Conservation (phyloP, 148 eudicot genomes). For the Linanthus parryae region DNA sequence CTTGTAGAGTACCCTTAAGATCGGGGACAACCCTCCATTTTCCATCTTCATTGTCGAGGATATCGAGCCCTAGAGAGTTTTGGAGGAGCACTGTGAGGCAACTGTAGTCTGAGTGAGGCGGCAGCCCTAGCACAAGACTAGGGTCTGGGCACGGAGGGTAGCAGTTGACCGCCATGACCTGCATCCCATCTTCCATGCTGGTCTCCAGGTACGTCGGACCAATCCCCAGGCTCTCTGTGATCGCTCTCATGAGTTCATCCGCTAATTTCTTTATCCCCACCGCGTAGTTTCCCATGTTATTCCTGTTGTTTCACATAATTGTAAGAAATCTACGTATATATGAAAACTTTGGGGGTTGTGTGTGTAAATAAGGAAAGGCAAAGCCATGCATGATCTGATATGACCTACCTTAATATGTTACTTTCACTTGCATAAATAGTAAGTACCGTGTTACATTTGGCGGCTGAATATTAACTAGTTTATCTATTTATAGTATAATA, state of each 20-base stretch:
- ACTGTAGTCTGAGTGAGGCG: constrained; percentile 59
- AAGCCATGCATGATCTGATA: background rate
- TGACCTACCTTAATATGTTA: too few relatives aligned
- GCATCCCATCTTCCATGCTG: constrained; percentile 41
- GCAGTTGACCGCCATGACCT: constrained; percentile 45
- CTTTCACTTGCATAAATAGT: too few relatives aligned
- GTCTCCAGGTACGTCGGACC: constrained; percentile 17
- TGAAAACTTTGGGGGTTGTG: too few relatives aligned
- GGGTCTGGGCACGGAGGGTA: constrained; percentile 61
- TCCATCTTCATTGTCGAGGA: constrained; percentile 26
- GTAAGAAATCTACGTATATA: background rate
- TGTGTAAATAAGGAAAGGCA: background rate
- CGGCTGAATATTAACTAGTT: background rate
- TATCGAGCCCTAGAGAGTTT: constrained; percentile 37
- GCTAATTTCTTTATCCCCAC: constrained; percentile 29
- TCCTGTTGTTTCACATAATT: constrained; percentile 22
- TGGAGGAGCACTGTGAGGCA: constrained; percentile 46
- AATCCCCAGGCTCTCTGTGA: constrained; percentile 50
- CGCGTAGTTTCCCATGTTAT: constrained; percentile 36
- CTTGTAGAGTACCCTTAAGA: constrained; percentile 35
- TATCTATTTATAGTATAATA: background rate
- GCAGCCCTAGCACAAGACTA: constrained; percentile 37
- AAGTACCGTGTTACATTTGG: too few relatives aligned
- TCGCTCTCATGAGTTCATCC: constrained; percentile 22
- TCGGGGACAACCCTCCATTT: constrained; percentile 38